phyloP scores from a whole-genome alignment of 2,329 filamentous ascomycete genomes.

The Aspergillaceae sp. region DNA sequence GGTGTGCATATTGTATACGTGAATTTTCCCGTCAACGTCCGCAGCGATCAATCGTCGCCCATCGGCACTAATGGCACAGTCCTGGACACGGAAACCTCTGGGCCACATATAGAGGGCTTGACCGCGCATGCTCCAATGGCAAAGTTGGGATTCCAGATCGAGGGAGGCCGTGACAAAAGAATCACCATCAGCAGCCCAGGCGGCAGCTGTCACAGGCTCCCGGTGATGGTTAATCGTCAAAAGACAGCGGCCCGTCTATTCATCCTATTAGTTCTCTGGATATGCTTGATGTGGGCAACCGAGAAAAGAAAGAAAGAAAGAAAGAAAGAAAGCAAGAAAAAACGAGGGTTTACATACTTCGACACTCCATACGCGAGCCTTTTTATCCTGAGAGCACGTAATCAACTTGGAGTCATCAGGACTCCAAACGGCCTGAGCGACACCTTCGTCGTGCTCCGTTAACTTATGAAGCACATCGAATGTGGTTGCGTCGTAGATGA shows the following conservation, averaged over 20 bases:
- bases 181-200: constrained; percentile 73
- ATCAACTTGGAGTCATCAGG: constrained; percentile 82
- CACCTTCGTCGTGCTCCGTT: constrained; percentile 57
- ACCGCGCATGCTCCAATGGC: constrained; percentile 61
- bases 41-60: constrained; percentile 73
- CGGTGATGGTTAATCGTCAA: constrained; percentile 60
- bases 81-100: constrained; percentile 67
- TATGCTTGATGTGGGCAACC: too few relatives aligned
- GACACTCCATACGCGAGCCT: constrained; percentile 67
- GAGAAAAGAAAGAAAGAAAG: too few relatives aligned
- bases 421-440: constrained; percentile 82
- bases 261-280: too few relatives aligned
- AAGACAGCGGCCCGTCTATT: constrained; percentile 55
- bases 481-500: constrained; percentile 70
- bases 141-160: constrained; percentile 57
- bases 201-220: constrained; percentile 80
- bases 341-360: constrained; percentile 42
- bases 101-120: constrained; percentile 58
- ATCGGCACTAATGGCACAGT: constrained; percentile 73
- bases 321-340: too few relatives aligned
- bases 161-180: constrained; percentile 74
- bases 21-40: constrained; percentile 59
- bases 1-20: constrained; percentile 74
- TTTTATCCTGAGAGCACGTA: constrained; percentile 68
- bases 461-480: constrained; percentile 59